Conservation (phyloP, 108 stramenopile species). For the Nitzschia sp. region DNA sequence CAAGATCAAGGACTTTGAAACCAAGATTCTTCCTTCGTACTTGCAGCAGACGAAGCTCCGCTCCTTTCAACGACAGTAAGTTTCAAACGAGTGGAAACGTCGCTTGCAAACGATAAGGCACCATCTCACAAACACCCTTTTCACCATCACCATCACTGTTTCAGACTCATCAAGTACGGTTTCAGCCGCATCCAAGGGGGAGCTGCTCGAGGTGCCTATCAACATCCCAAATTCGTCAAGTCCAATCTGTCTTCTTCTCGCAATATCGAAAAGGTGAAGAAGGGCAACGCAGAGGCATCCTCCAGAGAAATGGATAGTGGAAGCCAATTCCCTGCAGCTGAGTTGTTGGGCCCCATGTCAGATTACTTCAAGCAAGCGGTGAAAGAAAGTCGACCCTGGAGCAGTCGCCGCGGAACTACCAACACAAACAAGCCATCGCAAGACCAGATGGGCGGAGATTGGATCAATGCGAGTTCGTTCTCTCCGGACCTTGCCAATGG, state of each 20-base stretch:
- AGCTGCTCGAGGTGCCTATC: slow-evolving; percentile 8
- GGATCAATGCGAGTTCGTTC: too few relatives aligned
- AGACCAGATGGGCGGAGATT: not conserved
- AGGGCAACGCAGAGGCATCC: not conserved
- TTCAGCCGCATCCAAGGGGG: slow-evolving; percentile 17
- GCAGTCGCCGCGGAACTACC: not conserved
- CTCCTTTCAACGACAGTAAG: slow-evolving; percentile 52
- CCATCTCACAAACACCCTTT: not conserved
- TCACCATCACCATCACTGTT: not conserved
- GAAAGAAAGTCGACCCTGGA: slow-evolving; percentile 6
- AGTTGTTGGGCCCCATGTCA: slow-evolving; percentile 6
- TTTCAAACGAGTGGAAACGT: not conserved
- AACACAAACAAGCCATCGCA: not conserved
- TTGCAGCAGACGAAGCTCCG: slow-evolving; percentile 40
- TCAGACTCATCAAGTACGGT: slow-evolving; percentile 10
- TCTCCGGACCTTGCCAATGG: too few relatives aligned
- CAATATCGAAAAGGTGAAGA: slow-evolving; percentile 8
- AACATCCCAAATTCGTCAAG: slow-evolving; percentile 12
- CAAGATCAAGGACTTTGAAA: slow-evolving; percentile 39
- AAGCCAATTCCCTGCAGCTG: not conserved
- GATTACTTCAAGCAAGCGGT: slow-evolving; percentile 13
- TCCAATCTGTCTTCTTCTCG: not conserved
- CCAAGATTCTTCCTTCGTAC: slow-evolving; percentile 38
- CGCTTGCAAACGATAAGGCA: too few relatives aligned
- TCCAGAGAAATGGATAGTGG: too few relatives aligned